phyloP scores from a whole-genome alignment of 169 alveolate genomes.

The Plasmodium chabaudi region DNA sequence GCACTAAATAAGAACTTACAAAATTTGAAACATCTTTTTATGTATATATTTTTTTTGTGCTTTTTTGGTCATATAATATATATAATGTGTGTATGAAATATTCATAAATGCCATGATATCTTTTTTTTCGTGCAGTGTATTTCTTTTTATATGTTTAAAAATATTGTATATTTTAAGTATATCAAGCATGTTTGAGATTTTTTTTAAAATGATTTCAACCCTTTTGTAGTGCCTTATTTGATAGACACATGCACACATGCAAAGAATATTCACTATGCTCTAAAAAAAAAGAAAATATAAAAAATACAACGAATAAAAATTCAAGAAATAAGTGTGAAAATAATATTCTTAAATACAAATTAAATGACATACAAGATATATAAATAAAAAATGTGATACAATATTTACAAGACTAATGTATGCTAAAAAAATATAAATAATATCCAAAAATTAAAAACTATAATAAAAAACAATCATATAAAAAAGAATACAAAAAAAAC shows the following conservation, averaged over 20 bases:
- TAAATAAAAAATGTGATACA: neutral
- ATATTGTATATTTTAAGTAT: neutral
- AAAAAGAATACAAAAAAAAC: neutral
- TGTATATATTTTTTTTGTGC: conserved; percentile 12
- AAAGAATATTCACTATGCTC: neutral
- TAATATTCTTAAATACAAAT: neutral
- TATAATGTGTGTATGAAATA: conserved; percentile 16
- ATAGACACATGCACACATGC: conserved; percentile 11
- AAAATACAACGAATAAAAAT: neutral
- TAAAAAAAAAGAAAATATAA: neutral
- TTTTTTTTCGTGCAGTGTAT: neutral
- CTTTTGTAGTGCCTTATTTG: neutral
- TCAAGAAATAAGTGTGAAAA: neutral
- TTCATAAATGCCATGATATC: neutral
- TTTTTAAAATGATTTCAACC: neutral
- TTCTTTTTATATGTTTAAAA: conserved; percentile 1
- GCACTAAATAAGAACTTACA: conserved; percentile 9
- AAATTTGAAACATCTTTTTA: conserved; percentile 3
- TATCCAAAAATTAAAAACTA: too few species aligned
- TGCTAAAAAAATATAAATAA: neutral
- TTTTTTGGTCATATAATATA: conserved; percentile 4
- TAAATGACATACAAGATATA: neutral
- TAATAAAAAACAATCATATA: neutral
- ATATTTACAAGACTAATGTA: neutral
- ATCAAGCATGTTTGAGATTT: neutral